phyloP scores from a whole-genome alignment of 305 asterid species.

The Rubia tinctorum region DNA sequence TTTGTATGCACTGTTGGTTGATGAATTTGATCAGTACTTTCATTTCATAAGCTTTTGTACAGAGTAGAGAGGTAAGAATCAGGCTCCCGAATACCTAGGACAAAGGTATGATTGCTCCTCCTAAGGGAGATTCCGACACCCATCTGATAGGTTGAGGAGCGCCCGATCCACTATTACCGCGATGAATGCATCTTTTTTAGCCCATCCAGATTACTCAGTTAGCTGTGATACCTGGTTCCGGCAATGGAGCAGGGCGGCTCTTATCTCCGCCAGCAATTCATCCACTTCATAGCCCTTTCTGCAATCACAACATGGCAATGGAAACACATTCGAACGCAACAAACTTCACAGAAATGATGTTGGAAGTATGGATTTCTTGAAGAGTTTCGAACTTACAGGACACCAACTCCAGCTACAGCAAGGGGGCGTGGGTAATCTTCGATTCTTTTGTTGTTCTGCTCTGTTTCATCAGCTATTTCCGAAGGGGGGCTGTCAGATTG shows the following conservation, averaged over 20 bases:
- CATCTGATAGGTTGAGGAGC: too few relatives aligned
- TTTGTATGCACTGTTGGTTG: too few relatives aligned
- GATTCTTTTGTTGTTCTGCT: too few relatives aligned
- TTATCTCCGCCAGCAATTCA: conserved; percentile 62
- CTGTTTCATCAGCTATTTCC: too few relatives aligned
- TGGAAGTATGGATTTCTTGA: neutral
- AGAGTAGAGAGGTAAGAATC: neutral
- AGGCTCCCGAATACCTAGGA: neutral
- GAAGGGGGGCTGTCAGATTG: neutral
- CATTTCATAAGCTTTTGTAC: neutral
- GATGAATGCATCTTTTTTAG: too few relatives aligned
- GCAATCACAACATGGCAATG: conserved; percentile 21
- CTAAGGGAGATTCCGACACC: too few relatives aligned
- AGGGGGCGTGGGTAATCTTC: too few relatives aligned
- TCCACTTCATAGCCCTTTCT: conserved; percentile 54
- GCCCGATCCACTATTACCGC: too few relatives aligned
- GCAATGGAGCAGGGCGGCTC: conserved; percentile 56
- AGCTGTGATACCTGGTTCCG: conserved; percentile 16
- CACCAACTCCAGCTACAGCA: conserved; percentile 59
- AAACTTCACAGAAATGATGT: neutral
- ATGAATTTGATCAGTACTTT: neutral
- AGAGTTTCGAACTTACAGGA: conserved; percentile 54
- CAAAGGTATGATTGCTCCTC: too few relatives aligned
- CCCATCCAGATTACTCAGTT: neutral
- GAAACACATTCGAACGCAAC: too few relatives aligned